These are phyloP conservation scores for Haplosporangium sp. DNA, from an alignment of 371 early-diverging fungal genomes.

Conservation along the genomic window DNA sequence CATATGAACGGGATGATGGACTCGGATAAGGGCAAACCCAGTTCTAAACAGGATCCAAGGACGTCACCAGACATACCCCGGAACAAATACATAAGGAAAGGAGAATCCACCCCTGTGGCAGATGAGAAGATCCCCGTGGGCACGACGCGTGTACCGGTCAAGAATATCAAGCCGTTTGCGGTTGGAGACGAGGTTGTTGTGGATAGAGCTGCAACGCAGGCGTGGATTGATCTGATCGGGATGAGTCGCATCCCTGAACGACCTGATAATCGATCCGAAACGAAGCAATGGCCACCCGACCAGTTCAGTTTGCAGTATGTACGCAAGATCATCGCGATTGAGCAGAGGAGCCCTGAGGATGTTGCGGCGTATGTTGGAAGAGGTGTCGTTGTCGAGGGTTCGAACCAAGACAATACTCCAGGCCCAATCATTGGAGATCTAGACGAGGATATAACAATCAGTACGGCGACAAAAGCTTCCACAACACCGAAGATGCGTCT, in stretches of 20 bases:
- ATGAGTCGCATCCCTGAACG: slow-evolving; percentile 34
- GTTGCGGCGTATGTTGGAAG: too few relatives aligned
- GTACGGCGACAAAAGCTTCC: too few relatives aligned
- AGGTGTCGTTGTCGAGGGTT: too few relatives aligned
- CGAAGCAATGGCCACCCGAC: slow-evolving; percentile 26
- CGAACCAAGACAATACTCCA: too few relatives aligned
- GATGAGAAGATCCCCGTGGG: slow-evolving; percentile 36
- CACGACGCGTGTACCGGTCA: slow-evolving; percentile 20
- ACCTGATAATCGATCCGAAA: background rate
- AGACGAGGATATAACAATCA: too few relatives aligned
- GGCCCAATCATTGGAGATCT: too few relatives aligned
- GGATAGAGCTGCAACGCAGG: background rate
- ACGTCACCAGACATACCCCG: slow-evolving; percentile 18
- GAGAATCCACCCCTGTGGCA: background rate
- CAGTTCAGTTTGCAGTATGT: slow-evolving; percentile 24
- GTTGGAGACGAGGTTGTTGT: slow-evolving; percentile 28
- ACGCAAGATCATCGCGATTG: slow-evolving; percentile 27
- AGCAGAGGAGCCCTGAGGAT: background rate
- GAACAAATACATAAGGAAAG: background rate
- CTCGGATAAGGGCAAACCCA: too few relatives aligned
- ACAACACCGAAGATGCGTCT: too few relatives aligned
- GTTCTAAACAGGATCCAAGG: slow-evolving; percentile 29
- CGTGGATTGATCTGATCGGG: slow-evolving; percentile 27
- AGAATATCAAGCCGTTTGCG: slow-evolving; percentile 20
- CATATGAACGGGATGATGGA: slow-evolving; percentile 32